Percentiles rank a stretch among this genome's conserved stretches.
Conservation (phyloP, 2,329 filamentous ascomycete genomes). For the Claviceps sp. region DNA sequence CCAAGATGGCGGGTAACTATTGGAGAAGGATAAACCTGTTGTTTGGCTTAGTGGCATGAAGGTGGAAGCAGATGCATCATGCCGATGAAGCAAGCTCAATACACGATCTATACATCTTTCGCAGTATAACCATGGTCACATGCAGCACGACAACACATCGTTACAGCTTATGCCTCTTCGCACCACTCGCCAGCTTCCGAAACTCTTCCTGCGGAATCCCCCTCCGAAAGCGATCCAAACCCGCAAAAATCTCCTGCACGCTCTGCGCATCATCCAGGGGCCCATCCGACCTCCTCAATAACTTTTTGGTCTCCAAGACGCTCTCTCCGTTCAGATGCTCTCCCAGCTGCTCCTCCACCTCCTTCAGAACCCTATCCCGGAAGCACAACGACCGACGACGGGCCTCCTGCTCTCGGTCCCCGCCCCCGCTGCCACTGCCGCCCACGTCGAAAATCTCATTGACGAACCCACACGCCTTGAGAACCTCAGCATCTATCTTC, state of each 20-base stretch:
- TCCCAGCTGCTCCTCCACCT: slow-evolving; percentile 72
- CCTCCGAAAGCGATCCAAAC: slow-evolving; percentile 64
- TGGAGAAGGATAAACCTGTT: slow-evolving; percentile 72
- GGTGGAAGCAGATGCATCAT: neutral
- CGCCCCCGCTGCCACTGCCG: slow-evolving; percentile 12
- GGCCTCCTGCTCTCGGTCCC: too few species aligned
- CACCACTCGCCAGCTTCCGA: slow-evolving; percentile 64
- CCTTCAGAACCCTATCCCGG: slow-evolving; percentile 53
- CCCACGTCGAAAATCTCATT: slow-evolving; percentile 62
- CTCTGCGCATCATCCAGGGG: slow-evolving; percentile 65
- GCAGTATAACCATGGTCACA: too few species aligned
- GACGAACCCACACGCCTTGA: slow-evolving; percentile 67
- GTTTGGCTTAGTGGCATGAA: slow-evolving; percentile 57
- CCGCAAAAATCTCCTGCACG: slow-evolving; percentile 73
- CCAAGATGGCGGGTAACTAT: slow-evolving; percentile 57
- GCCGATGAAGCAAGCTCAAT: too few species aligned
- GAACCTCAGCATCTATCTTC: slow-evolving; percentile 57
- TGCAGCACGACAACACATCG: neutral
- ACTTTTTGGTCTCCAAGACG: slow-evolving; percentile 68
- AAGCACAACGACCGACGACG: slow-evolving; percentile 31
- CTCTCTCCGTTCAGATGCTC: slow-evolving; percentile 68
- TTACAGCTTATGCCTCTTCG: slow-evolving; percentile 89
- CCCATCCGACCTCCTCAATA: slow-evolving; percentile 62
- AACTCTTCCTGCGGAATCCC: slow-evolving; percentile 86
- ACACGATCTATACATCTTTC: too few species aligned